Percentiles rank a stretch among this genome's conserved stretches.
phyloP scores from a whole-genome alignment of 345 rosid genomes.

The Brassica incana region DNA sequence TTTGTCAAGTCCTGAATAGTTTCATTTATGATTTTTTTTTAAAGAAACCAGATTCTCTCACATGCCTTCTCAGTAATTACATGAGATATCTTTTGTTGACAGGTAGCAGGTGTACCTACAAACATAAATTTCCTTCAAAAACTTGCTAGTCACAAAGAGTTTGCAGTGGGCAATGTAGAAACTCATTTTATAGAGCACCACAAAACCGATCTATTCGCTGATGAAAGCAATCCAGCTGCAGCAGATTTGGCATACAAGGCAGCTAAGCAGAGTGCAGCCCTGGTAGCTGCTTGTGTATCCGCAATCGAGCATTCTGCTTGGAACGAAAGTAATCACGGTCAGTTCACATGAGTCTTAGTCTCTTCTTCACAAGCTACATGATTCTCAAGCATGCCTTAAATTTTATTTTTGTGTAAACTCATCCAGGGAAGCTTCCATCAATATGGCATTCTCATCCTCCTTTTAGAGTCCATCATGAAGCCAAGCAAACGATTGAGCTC shows the following conservation, averaged over 20 bases:
- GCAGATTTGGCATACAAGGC: conserved; percentile 48
- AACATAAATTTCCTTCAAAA: conserved; percentile 78
- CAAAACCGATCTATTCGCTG: conserved; percentile 69
- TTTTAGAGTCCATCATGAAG: conserved; percentile 74
- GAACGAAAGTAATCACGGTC: conserved; percentile 53
- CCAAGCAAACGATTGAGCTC: conserved; percentile 56
- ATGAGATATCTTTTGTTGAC: conserved; percentile 25
- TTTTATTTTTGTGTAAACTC: conserved; percentile 27
- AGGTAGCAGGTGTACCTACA: conserved; percentile 97
- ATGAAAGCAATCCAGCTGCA: conserved; percentile 50
- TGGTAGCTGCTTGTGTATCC: conserved; percentile 80
- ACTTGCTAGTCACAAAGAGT: conserved; percentile 73
- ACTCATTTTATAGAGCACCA: conserved; percentile 91
- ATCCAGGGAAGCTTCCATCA: conserved; percentile 58
- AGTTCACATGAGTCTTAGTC: conserved; percentile 36
- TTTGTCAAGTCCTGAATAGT: conserved; percentile 18
- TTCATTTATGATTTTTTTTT: conserved; percentile 9
- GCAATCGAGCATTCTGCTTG: conserved; percentile 50
- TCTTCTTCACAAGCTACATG: conserved; percentile 13
- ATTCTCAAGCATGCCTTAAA: conserved; percentile 17
- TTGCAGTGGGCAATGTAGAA: conserved; percentile 80
- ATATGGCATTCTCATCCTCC: conserved; percentile 81
- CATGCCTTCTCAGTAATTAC: neutral
- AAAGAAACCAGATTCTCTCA: neutral
- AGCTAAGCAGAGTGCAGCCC: conserved; percentile 56